Base-by-base conservation (phyloP, 192 early-diverging fungal species). In the Obelidium mucronatum region DNA sequence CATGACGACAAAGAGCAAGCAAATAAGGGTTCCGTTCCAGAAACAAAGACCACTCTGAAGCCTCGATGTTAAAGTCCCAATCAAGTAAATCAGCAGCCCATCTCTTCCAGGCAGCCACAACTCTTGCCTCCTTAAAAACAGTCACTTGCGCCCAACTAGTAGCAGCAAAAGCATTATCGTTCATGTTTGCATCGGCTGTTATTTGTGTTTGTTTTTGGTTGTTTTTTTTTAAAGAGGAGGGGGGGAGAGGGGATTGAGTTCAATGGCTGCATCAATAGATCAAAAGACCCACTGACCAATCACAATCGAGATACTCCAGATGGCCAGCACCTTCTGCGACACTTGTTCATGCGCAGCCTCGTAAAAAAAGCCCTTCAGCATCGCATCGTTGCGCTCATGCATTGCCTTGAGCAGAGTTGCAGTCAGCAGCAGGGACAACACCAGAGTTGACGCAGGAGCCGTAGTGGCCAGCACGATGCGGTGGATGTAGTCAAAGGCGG, bases 121-220 rank as follows among this genome's bases (percentile, higher is more conserved):
- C 72, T 3, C 60, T 11, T 26, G 67, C 42, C 44, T 39, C 34
- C 34, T 61, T 62, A 42, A 78, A 72, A 2, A 70, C 74, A 40
- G 79, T 76, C 15, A 80, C 79, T n/a, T 76, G 60, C 15, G 74
- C 58, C 79, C 79, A 80, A n/a, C 26, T 37, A 19, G 54, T 62
- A 17, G 68, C 66, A 15, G 69, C 55, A 44, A 76, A 80, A 5
- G 79, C 74, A 44, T 80, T 76, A 51, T 80, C 78, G 63, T 79
- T 79, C 36, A 74, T 26, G 40, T 24, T 40, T 1, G 78, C 71
- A 40, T 79, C 78, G 37, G 71, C 78, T 34, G 65, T 8, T n/a
- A 72, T 70, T 17, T 65, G 34, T 11, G 73, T n/a, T n/a, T n/a
- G n/a, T n/a, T n/a, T n/a, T n/a, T n/a, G n/a, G n/a, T n/a, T n/a